Evolutionary conservation across 2,329 filamentous ascomycete genomes (phyloP).

Genomic region (Fusarium ambrosium): DNA sequence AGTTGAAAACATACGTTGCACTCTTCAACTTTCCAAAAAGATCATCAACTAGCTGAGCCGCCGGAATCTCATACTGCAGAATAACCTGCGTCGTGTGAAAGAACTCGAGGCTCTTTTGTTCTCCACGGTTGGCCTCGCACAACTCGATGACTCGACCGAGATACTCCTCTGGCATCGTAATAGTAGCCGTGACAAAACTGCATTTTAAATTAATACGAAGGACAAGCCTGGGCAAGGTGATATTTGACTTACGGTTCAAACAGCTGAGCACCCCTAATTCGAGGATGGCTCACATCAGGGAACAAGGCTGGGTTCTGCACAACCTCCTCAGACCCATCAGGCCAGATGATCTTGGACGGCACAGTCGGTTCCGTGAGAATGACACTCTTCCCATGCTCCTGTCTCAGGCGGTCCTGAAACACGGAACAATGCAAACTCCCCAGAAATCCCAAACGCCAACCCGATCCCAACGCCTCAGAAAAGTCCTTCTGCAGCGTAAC

Average conservation of each 20-base stretch:
- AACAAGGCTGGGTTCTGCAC: conserved; percentile 91
- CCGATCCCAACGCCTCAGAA: conserved; percentile 92
- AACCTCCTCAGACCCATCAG: conserved; percentile 80
- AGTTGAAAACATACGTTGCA: conserved; percentile 66
- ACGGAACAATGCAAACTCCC: conserved; percentile 99
- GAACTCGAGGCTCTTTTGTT: conserved; percentile 89
- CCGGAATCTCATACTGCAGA: conserved; percentile 89
- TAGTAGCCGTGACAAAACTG: conserved; percentile 81
- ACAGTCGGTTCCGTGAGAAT: conserved; percentile 98
- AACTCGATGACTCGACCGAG: conserved; percentile 95
- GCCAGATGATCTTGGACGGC: conserved; percentile 87
- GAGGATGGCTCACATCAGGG: conserved; percentile 73
- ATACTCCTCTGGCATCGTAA: conserved; percentile 94
- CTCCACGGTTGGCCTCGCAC: conserved; percentile 89
- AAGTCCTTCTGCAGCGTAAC: conserved; percentile 95
- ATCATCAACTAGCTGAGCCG: conserved; percentile 93
- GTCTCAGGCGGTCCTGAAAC: conserved; percentile 93
- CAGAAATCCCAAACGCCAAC: conserved; percentile 93
- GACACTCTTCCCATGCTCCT: conserved; percentile 94
- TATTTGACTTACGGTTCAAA: conserved; percentile 63
- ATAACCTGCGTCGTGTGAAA: conserved; percentile 95
- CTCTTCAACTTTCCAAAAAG: conserved; percentile 98
- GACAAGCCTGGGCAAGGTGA: too few species aligned
- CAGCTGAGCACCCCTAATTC: conserved; percentile 59
- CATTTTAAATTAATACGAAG: neutral